Conservation (phyloP, 805 yeast genomes). For the Candida oleophila region DNA sequence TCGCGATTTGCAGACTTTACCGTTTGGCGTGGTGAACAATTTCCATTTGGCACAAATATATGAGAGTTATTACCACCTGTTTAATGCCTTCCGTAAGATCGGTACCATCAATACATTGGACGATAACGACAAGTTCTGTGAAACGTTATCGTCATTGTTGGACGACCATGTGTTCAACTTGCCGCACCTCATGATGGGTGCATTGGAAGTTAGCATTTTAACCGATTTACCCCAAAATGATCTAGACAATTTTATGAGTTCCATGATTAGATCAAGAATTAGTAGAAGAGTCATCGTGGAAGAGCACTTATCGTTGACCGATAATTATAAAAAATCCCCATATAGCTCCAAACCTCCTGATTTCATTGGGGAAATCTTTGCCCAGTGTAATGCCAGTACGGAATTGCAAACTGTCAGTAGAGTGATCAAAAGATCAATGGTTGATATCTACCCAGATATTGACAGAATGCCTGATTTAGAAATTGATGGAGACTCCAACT, state of each 20-base stretch:
- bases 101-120: slow-evolving; percentile 65
- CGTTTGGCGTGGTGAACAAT: slow-evolving; percentile 81
- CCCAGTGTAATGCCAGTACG: slow-evolving; percentile 71
- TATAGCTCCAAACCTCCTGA: slow-evolving; percentile 50
- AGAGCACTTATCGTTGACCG: slow-evolving; percentile 81
- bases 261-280: slow-evolving; percentile 79
- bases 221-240: slow-evolving; percentile 56
- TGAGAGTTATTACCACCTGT: slow-evolving; percentile 84
- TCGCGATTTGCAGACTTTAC: slow-evolving; percentile 74
- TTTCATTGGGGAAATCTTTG: slow-evolving; percentile 76
- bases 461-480: slow-evolving; percentile 68
- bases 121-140: slow-evolving; percentile 75
- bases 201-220: slow-evolving; percentile 72
- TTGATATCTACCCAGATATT: slow-evolving; percentile 49
- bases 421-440: slow-evolving; percentile 51
- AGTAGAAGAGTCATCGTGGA: slow-evolving; percentile 88
- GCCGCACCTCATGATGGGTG: slow-evolving; percentile 92
- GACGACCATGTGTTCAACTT: slow-evolving; percentile 79
- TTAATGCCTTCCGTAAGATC: slow-evolving; percentile 77
- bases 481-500: slow-evolving; percentile 61
- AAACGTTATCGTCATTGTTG: slow-evolving; percentile 58
- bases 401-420: slow-evolving; percentile 57
- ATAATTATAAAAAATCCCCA: slow-evolving; percentile 53
- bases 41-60: slow-evolving; percentile 85
- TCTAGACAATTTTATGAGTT: slow-evolving; percentile 72